Percentiles rank a stretch among this genome's conserved stretches.
Conservation (phyloP, 371 early-diverging fungal species). For the Coemansia sp. region DNA sequence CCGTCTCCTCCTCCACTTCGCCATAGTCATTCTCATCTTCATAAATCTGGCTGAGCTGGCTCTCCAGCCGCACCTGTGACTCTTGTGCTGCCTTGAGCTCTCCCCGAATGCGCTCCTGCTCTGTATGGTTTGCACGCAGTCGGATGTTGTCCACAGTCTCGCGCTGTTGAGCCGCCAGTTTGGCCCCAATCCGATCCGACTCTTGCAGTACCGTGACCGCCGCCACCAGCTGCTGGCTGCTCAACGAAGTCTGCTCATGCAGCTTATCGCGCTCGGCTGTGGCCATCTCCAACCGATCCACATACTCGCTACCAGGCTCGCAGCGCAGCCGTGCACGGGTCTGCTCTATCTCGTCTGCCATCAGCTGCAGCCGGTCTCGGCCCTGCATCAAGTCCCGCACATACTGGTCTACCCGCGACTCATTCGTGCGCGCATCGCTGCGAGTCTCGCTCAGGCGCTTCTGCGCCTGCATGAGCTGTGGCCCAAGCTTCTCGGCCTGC, state of each 20-base stretch:
- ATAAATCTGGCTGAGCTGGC: conserved; percentile 25
- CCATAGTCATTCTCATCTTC: conserved; percentile 2
- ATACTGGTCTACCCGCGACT: conserved; percentile 45
- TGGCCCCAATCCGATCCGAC: conserved; percentile 27
- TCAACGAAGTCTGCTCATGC: neutral
- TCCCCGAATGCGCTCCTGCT: conserved; percentile 18
- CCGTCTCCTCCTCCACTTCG: neutral
- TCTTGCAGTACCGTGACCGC: conserved; percentile 21
- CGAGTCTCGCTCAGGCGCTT: conserved; percentile 44
- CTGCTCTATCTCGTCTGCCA: conserved; percentile 30
- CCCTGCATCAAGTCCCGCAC: conserved; percentile 30
- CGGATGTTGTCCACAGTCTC: conserved; percentile 42
- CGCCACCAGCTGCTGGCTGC: neutral
- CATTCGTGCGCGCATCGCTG: conserved; percentile 34
- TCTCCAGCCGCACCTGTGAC: conserved; percentile 29
- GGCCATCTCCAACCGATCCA: conserved; percentile 53
- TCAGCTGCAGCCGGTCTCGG: conserved; percentile 34
- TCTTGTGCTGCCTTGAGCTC: conserved; percentile 20
- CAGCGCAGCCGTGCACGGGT: conserved; percentile 23
- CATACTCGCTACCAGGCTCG: conserved; percentile 28
- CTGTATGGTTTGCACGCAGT: conserved; percentile 23
- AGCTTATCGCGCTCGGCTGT: conserved; percentile 27
- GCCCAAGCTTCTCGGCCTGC: conserved; percentile 28
- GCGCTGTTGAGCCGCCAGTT: conserved; percentile 36
- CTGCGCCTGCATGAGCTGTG: conserved; percentile 42